Evolutionary conservation across 2,329 filamentous ascomycete genomes (phyloP), one percentile per base, ranked within the genome.

Genomic region (Pseudogymnoascus sp.): DNA sequence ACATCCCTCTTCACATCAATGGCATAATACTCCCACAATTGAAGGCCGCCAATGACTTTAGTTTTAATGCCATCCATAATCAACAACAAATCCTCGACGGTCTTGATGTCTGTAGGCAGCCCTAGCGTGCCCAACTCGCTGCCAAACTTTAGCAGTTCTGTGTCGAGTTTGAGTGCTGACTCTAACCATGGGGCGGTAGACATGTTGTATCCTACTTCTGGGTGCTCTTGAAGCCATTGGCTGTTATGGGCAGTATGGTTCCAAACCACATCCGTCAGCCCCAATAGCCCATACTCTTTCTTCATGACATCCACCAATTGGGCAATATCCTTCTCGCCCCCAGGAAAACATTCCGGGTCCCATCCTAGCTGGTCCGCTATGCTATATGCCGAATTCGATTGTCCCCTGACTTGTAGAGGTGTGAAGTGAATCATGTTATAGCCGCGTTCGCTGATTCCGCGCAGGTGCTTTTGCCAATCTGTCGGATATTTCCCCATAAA

Each of bases 381-480:
- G 75, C 95, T 99, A 80, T 98, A 99, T 0, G 95, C 95, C 1
- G 95, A 99, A 73, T 99, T 96, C 61, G 95, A 99, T 50, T 81
- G 83, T 63, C 95, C 95, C 65, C 95, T 87, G 64, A 89, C 82
- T 81, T 96, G 95, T 68, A 99, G 80, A 8, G 95, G 95, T 1
- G 95, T 97, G 75, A 99, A 99, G 76, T 99, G 95, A 65, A 99
- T 87, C 92, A 98, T 97, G 78, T 99, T 99, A 82, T 99, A 99
- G 53, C 93, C 93, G 65, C 95, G 84, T 71, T 90, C 86, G 73
- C 90, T 90, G 74, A 99, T 96, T 28, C 95, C 93, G 63, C 84
- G 83, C 63, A 99, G 79, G 74, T 98, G 93, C 61, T 86, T 89
- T 73, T 97, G 86, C 93, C 93, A 99, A 71, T 96, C 90, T 14